Evolutionary conservation across 306 rosid genomes (phyloP).

Genomic region (Datisca glomerata): DNA sequence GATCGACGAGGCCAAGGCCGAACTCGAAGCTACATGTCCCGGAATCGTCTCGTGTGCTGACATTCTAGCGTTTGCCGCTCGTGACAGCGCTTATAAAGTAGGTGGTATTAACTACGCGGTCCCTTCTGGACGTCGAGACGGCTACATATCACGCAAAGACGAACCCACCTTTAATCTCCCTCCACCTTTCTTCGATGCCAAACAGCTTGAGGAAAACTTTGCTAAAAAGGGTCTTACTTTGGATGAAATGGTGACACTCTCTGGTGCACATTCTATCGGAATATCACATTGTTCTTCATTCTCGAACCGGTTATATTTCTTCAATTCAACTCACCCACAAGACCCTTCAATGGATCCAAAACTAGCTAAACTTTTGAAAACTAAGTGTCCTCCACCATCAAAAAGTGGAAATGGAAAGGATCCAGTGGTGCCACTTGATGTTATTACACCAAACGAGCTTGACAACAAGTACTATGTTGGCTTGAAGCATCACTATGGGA

Average conservation of each 20-base stretch:
- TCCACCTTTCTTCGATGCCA: not conserved
- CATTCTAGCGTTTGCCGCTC: no score
- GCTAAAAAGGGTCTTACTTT: conserved; percentile 1
- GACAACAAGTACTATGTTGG: conserved; percentile 4
- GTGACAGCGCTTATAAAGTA: no score
- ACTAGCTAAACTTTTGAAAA: conserved; percentile 2
- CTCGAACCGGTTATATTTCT: not conserved
- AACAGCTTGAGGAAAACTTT: not conserved
- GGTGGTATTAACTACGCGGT: conserved; percentile 1
- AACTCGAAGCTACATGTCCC: not conserved
- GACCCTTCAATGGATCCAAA: conserved; percentile 13
- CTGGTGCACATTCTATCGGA: conserved; percentile 9
- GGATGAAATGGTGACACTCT: conserved; percentile 11
- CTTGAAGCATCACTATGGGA: conserved; percentile 3
- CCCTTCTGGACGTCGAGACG: conserved; percentile 9
- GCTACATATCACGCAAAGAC: not conserved
- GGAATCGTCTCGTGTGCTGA: no score
- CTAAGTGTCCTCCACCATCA: conserved; percentile 11
- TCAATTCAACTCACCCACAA: conserved; percentile 6
- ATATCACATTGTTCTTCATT: conserved; percentile 6
- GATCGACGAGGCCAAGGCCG: not conserved
- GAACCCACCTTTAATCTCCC: conserved; percentile 5
- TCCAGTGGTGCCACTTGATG: conserved; percentile 6
- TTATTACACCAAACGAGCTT: not conserved
- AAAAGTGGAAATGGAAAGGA: not conserved